Percentiles rank a stretch among this genome's conserved stretches.
These are phyloP conservation scores for Talaromyces trachyspermus DNA, from an alignment of 495 filamentous ascomycete genomes.

Conservation along the genomic window DNA sequence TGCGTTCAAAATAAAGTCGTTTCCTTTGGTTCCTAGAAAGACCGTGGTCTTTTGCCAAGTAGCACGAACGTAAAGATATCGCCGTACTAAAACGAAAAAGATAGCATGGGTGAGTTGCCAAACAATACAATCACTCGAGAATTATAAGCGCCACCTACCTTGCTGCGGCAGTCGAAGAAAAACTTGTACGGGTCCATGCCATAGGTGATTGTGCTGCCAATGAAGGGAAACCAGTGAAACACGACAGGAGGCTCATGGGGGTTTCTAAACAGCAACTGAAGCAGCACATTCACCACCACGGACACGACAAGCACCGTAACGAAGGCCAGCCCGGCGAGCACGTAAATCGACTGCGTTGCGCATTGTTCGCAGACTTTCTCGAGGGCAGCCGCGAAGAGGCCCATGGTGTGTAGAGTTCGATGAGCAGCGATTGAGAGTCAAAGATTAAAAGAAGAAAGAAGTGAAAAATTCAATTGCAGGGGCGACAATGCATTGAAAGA, in stretches of 20 bases:
- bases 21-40: conserved; percentile 68
- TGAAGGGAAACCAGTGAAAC: conserved; percentile 75
- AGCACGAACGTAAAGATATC: conserved; percentile 77
- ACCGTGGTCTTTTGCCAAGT: conserved; percentile 71
- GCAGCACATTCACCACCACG: conserved; percentile 58
- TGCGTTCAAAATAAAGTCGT: conserved; percentile 81
- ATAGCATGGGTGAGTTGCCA: background rate
- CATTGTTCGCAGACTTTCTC: conserved; percentile 21
- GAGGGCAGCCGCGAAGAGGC: conserved; percentile 23
- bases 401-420: conserved; percentile 15
- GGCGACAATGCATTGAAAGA: no score
- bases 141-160: conserved; percentile 42
- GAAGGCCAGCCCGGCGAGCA: conserved; percentile 20
- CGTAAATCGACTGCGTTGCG: conserved; percentile 27
- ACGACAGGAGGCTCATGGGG: conserved; percentile 71
- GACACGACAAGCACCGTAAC: conserved; percentile 33
- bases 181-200: conserved; percentile 79
- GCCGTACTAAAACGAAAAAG: conserved; percentile 48
- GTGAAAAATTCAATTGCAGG: no score
- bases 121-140: no score
- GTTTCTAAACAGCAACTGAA: conserved; percentile 63
- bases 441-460: no score
- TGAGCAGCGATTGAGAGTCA: conserved; percentile 11
- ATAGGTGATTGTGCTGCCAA: conserved; percentile 74
- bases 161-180: conserved; percentile 60